Evolutionary conservation across 352 stramenopile genomes (phyloP).

Genomic region (Phytophthora colocasiae): DNA sequence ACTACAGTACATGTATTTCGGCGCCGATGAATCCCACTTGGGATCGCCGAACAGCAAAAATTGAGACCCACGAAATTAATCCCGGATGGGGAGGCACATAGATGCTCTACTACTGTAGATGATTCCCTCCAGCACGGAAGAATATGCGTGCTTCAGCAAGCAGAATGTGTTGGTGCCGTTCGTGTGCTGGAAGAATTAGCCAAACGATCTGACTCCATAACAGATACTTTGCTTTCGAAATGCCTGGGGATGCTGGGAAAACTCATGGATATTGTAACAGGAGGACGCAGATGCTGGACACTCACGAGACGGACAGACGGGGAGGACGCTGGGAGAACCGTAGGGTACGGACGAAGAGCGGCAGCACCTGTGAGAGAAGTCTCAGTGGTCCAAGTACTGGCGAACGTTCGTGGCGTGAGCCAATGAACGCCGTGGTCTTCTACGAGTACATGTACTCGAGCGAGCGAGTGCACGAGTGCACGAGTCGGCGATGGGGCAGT

Average conservation of each 20-base stretch:
- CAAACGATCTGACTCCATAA: conserved; percentile 13
- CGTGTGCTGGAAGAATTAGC: conserved; percentile 26
- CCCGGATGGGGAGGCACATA: conserved; percentile 7
- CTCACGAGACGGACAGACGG: too few relatives aligned
- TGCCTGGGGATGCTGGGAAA: conserved; percentile 29
- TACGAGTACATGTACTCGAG: too few relatives aligned
- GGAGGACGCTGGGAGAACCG: too few relatives aligned
- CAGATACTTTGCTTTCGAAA: conserved; percentile 28
- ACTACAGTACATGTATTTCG: too few relatives aligned
- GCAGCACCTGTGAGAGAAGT: too few relatives aligned
- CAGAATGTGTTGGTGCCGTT: conserved; percentile 24
- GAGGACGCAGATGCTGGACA: too few relatives aligned
- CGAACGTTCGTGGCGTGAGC: too few relatives aligned
- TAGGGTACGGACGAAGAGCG: too few relatives aligned
- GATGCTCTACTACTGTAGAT: conserved; percentile 3
- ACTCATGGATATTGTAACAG: conserved; percentile 5
- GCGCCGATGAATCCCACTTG: conserved; percentile 9
- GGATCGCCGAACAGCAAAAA: conserved; percentile 27
- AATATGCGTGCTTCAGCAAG: conserved; percentile 18
- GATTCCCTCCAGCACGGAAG: conserved; percentile 23
- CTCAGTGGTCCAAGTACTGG: too few relatives aligned
- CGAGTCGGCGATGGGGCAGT: too few relatives aligned
- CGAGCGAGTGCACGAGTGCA: too few relatives aligned
- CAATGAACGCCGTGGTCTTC: too few relatives aligned
- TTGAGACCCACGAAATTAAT: conserved; percentile 20